Evolutionary conservation across 1,284 basidiomycete genomes (phyloP).

Genomic region (Microbotryum scabiosae): DNA sequence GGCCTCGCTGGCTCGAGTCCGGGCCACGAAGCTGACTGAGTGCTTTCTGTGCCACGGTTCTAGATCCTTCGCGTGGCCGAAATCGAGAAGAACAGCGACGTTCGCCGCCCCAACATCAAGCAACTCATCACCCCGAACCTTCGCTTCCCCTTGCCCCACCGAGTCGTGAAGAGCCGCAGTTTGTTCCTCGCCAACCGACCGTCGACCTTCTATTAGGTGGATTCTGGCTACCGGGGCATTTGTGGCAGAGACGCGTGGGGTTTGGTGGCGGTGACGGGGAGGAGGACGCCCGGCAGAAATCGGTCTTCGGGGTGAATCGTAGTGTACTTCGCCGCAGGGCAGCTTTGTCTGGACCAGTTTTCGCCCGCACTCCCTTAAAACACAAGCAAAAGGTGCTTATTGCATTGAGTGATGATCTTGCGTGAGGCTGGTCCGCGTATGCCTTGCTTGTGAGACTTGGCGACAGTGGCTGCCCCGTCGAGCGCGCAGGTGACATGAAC

Average conservation of each 20-base stretch:
- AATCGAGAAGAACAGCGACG: constrained; percentile 81
- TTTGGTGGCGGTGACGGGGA: neutral
- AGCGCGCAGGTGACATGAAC: too few species aligned
- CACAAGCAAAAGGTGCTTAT: neutral
- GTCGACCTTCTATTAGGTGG: constrained; percentile 42
- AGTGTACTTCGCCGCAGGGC: neutral
- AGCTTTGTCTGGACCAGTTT: neutral
- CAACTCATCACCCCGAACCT: constrained; percentile 83
- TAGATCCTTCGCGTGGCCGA: constrained; percentile 89
- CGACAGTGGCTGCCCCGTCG: too few species aligned
- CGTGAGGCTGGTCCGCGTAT: neutral
- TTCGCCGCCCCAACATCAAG: constrained; percentile 60
- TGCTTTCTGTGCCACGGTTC: constrained; percentile 1
- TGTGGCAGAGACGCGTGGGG: neutral
- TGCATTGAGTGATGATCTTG: neutral
- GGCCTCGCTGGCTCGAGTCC: constrained; percentile 22
- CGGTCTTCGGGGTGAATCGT: neutral
- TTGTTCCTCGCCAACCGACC: constrained; percentile 43
- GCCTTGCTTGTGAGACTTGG: neutral
- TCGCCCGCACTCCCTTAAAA: neutral
- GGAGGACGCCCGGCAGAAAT: neutral
- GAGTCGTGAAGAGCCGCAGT: constrained; percentile 45
- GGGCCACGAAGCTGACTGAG: neutral
- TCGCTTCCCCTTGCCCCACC: constrained; percentile 98
- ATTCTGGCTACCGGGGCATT: neutral